Evolutionary conservation across 805 yeast genomes (phyloP).

Genomic region (Ogataea sp.): DNA sequence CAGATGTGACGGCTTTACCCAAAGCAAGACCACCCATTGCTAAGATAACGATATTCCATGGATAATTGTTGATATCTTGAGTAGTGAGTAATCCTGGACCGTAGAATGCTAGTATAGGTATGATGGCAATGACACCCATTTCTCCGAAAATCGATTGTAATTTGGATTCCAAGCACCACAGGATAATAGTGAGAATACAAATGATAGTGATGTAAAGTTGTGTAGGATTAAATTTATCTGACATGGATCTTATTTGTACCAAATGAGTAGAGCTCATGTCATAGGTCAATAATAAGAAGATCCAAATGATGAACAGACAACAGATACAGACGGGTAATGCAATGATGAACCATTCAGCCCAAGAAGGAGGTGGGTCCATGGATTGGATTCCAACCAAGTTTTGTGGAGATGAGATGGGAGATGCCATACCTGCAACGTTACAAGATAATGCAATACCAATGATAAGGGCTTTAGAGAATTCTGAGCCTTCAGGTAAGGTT

Average conservation of each 20-base stretch:
- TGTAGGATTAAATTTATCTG: slow-evolving; percentile 58
- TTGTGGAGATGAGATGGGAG: slow-evolving; percentile 96
- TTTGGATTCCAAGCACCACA: slow-evolving; percentile 87
- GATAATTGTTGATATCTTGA: slow-evolving; percentile 90
- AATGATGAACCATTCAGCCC: slow-evolving; percentile 93
- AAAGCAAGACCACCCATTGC: slow-evolving; percentile 98
- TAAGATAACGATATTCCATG: slow-evolving; percentile 91
- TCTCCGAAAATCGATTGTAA: slow-evolving; percentile 76
- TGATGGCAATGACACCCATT: slow-evolving; percentile 91
- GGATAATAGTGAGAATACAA: slow-evolving; percentile 60
- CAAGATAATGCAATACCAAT: slow-evolving; percentile 91
- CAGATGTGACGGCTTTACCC: slow-evolving; percentile 90
- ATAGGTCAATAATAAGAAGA: slow-evolving; percentile 59
- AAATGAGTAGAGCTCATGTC: slow-evolving; percentile 34
- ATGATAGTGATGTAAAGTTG: slow-evolving; percentile 73
- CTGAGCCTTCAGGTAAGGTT: slow-evolving; percentile 70
- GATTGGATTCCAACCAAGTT: slow-evolving; percentile 83
- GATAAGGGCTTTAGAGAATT: slow-evolving; percentile 75
- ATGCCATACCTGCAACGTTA: slow-evolving; percentile 93
- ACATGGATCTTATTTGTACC: slow-evolving; percentile 52
- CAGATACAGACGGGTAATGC: slow-evolving; percentile 72
- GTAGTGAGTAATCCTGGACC: slow-evolving; percentile 83
- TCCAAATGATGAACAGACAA: slow-evolving; percentile 64
- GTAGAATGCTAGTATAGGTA: slow-evolving; percentile 85
- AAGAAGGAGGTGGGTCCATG: slow-evolving; percentile 76